Evolutionary conservation across 768 basidiomycete genomes (phyloP).

Genomic region (Lentinula edodes): DNA sequence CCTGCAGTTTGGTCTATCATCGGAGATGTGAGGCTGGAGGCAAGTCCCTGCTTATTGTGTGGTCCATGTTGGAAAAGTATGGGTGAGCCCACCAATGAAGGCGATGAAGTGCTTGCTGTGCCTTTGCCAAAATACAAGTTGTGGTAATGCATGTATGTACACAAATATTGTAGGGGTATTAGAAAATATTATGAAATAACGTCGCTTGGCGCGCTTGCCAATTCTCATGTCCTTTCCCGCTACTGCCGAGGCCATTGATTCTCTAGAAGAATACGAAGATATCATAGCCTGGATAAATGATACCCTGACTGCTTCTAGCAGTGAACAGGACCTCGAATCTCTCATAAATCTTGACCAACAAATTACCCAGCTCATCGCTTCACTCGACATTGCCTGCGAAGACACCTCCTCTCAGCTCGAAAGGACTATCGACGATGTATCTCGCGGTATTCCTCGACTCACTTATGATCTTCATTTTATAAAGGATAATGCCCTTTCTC

Average conservation of each 20-base stretch:
- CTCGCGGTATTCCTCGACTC: conserved; percentile 83
- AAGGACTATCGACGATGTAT: conserved; percentile 87
- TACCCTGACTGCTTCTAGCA: conserved; percentile 35
- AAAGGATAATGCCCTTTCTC: conserved; percentile 80
- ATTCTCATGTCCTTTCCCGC: conserved; percentile 15
- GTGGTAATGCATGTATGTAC: conserved; percentile 24
- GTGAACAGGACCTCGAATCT: conserved; percentile 27
- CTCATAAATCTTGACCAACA: conserved; percentile 64
- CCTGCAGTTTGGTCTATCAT: conserved; percentile 65
- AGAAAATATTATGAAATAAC: too few relatives aligned
- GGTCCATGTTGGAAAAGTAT: conserved; percentile 67
- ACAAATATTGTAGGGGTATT: too few relatives aligned
- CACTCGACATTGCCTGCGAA: conserved; percentile 82
- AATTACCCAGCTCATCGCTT: conserved; percentile 67
- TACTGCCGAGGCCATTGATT: conserved; percentile 41
- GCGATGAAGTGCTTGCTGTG: conserved; percentile 37
- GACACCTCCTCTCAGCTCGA: conserved; percentile 87
- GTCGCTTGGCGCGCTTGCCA: background rate
- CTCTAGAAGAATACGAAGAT: conserved; percentile 57
- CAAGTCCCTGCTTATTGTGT: conserved; percentile 75
- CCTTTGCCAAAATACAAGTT: conserved; percentile 43
- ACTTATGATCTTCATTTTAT: conserved; percentile 97
- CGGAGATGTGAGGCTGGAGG: conserved; percentile 69
- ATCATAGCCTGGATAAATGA: conserved; percentile 72
- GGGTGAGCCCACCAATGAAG: conserved; percentile 45